Evolutionary conservation across 371 early-diverging fungal genomes (phyloP).

Genomic region (Mucor circinelloides): DNA sequence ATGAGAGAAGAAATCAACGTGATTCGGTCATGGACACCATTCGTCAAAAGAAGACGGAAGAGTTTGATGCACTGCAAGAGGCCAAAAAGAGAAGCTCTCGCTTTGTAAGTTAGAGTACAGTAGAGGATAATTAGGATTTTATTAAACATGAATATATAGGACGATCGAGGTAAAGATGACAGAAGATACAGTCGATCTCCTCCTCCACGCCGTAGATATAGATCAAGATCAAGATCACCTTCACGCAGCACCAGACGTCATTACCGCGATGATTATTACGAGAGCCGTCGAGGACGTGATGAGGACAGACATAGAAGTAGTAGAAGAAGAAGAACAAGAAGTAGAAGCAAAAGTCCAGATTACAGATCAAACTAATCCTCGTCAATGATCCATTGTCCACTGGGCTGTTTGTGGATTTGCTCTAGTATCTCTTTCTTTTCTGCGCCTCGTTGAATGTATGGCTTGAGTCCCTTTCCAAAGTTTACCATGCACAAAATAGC

Average conservation of each 20-base stretch:
- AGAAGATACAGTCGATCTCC: conserved; percentile 29
- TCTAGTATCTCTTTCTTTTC: conserved; percentile 30
- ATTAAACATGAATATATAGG: background rate
- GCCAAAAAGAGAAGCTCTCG: conserved; percentile 23
- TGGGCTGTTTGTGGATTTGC: conserved; percentile 17
- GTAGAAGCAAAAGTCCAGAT: conserved; percentile 18
- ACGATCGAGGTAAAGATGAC: conserved; percentile 5
- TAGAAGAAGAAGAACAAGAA: conserved; percentile 23
- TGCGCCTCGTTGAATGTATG: conserved; percentile 48
- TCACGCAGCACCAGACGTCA: conserved; percentile 21
- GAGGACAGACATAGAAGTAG: conserved; percentile 17
- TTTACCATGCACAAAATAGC: conserved; percentile 36
- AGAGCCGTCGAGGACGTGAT: conserved; percentile 9
- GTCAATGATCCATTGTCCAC: conserved; percentile 44
- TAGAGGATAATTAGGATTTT: background rate
- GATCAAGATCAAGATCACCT: conserved; percentile 29
- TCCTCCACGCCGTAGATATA: conserved; percentile 9
- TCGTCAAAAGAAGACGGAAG: conserved; percentile 32
- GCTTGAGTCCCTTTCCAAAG: conserved; percentile 43
- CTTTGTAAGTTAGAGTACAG: conserved; percentile 16
- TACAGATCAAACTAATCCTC: conserved; percentile 30
- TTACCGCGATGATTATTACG: conserved; percentile 25
- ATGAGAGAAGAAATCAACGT: conserved; percentile 30
- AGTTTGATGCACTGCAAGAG: conserved; percentile 23
- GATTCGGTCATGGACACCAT: conserved; percentile 49